phyloP scores from a whole-genome alignment of 192 early-diverging fungal species.

The Entomortierella lignicola region DNA sequence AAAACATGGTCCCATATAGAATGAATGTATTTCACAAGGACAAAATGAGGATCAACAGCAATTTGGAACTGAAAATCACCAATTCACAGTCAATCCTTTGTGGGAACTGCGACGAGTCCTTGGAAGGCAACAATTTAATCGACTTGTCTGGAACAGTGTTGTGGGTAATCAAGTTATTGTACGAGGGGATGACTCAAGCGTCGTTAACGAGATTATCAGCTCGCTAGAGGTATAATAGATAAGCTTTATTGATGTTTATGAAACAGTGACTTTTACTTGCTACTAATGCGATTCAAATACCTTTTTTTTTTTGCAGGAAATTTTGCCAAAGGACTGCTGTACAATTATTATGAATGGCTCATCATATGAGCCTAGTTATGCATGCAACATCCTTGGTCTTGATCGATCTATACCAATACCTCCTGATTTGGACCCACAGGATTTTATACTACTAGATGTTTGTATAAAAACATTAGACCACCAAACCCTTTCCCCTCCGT shows the following conservation, averaged over 20 bases:
- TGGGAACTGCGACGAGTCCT: constrained; percentile 35
- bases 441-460: constrained; percentile 45
- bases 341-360: constrained; percentile 26
- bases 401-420: constrained; percentile 45
- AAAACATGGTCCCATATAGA: too few relatives aligned
- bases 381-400: constrained; percentile 46
- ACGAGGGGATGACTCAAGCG: constrained; percentile 29
- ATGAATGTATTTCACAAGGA: constrained; percentile 12
- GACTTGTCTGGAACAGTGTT: constrained; percentile 40
- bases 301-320: constrained; percentile 13
- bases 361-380: constrained; percentile 39
- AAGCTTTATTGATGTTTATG: too few relatives aligned
- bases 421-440: constrained; percentile 38
- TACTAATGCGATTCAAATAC: neutral
- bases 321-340: constrained; percentile 46
- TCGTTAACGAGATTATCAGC: constrained; percentile 31
- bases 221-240: constrained; percentile 22
- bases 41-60: constrained; percentile 1
- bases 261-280: too few relatives aligned
- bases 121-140: constrained; percentile 26
- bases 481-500: constrained; percentile 21
- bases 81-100: constrained; percentile 22
- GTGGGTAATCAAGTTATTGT: constrained; percentile 49
- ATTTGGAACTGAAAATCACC: constrained; percentile 1
- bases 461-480: constrained; percentile 16